Evolutionary conservation across 805 yeast genomes (phyloP), one percentile per base, ranked within the genome.

Genomic region (Barnettozyma siamensis): DNA sequence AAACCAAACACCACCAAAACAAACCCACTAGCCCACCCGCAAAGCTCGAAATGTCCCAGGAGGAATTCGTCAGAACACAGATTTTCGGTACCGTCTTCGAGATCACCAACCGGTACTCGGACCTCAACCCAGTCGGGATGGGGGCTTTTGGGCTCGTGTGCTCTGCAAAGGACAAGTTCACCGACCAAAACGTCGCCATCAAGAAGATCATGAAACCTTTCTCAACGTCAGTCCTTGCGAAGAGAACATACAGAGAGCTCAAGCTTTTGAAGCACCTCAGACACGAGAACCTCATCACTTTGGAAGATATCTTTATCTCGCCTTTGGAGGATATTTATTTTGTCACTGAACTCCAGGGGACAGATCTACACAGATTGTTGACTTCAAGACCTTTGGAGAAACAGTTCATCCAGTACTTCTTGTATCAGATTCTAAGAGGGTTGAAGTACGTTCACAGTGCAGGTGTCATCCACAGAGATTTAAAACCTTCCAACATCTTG

Each of bases 111-210:
- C 68, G 96, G 50, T 93, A 93, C 66, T 76, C 86, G 4, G 96
- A 91, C 58, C 73, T 93, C 47, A 91, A 88, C 58, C 99, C 99
- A 2, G 96, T 93, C 38, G 99, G 99, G 0, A 93, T 93, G 99
- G 99, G 99, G 20, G 99, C 99, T 7, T 93, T 93, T 61, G 99
- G 99, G 5, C 73, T 93, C 16, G 99, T 93, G 31, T 93, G 99
- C 60, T 88, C 96, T 8, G 99, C 99, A 2, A 78, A 82, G 42
- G 99, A 93, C 64, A 86, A 82, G 52, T 74, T 89, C 46, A 88
- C 96, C 0, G 80, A 78, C 41, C 96, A 89, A 63, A 87, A 83
- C 51, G 99, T 93, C 29, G 99, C 99, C 36, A 93, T 93, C 46
- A 93, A 93, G 63, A 93, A 93, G 69, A 91, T 93, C 54, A 87